Percentiles rank a stretch among this genome's conserved stretches.
These are phyloP conservation scores for Fraxinus ornus DNA, from an alignment of 305 asterid genomes.

Conservation along the genomic window DNA sequence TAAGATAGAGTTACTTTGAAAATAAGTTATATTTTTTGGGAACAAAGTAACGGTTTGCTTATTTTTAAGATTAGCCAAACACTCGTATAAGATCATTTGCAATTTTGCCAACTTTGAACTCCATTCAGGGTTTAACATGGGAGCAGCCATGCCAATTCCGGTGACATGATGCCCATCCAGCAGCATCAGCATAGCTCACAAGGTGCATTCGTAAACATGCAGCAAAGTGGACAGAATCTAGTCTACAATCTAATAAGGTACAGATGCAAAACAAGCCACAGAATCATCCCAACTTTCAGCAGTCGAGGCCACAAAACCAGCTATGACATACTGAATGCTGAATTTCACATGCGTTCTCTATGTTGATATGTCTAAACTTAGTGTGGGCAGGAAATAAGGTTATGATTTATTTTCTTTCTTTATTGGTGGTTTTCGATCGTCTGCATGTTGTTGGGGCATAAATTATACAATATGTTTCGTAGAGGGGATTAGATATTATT, in stretches of 20 bases:
- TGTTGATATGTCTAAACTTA: background rate
- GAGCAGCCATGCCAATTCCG: slow-evolving; percentile 49
- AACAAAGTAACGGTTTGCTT: too few relatives aligned
- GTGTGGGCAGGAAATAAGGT: background rate
- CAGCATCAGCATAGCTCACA: slow-evolving; percentile 59
- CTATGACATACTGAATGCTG: slow-evolving; percentile 28
- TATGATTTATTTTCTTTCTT: background rate
- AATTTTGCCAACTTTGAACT: background rate
- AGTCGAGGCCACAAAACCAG: slow-evolving; percentile 79
- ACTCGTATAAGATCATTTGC: background rate
- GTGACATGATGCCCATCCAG: slow-evolving; percentile 69
- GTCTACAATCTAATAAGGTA: slow-evolving; percentile 50
- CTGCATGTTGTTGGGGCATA: background rate
- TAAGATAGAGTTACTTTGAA: too few relatives aligned
- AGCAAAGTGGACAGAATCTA: slow-evolving; percentile 56
- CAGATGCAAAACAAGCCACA: slow-evolving; percentile 61
- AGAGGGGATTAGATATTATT: background rate
- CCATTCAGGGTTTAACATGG: slow-evolving; percentile 75
- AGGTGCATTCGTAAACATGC: slow-evolving; percentile 70
- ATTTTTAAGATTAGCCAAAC: background rate
- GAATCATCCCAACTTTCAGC: slow-evolving; percentile 80
- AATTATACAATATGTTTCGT: background rate
- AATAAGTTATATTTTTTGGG: too few relatives aligned
- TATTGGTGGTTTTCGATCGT: background rate
- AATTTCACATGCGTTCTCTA: background rate